Evolutionary conservation across 805 yeast genomes (phyloP).

Genomic region (Sugiyamaella mastotermitis): DNA sequence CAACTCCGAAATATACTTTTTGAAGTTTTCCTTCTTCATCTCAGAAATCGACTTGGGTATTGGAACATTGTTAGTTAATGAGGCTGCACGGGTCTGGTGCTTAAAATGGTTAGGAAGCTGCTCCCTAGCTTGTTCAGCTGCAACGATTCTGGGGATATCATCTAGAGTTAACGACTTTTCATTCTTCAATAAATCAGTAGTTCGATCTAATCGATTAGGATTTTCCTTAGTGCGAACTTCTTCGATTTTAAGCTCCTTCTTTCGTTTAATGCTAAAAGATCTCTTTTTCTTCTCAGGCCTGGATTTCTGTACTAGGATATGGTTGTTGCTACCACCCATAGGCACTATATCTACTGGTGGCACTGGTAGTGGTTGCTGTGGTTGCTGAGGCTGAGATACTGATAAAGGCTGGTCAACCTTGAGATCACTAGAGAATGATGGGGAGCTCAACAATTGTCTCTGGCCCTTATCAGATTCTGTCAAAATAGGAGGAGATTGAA

Average conservation of each 20-base stretch:
- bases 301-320: background rate
- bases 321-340: too few species aligned
- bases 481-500: background rate
- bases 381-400: background rate
- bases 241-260: slow-evolving; percentile 17
- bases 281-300: slow-evolving; percentile 3
- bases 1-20: slow-evolving; percentile 33
- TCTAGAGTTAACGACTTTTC: slow-evolving; percentile 87
- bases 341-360: too few species aligned
- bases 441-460: background rate
- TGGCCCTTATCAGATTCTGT: background rate
- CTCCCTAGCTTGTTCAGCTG: slow-evolving; percentile 93
- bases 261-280: slow-evolving; percentile 11
- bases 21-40: slow-evolving; percentile 1
- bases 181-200: slow-evolving; percentile 65
- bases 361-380: background rate
- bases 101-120: slow-evolving; percentile 88
- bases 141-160: slow-evolving; percentile 94
- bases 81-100: slow-evolving; percentile 48
- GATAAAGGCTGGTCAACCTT: background rate
- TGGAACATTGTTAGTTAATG: slow-evolving; percentile 15
- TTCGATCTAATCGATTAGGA: slow-evolving; percentile 41
- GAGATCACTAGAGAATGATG: background rate
- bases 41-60: slow-evolving; percentile 7
- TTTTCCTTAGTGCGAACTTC: slow-evolving; percentile 9